These are phyloP conservation scores for Austroboletus novae-zelandiae DNA, from an alignment of 1,284 basidiomycete species.

Conservation along the genomic window DNA sequence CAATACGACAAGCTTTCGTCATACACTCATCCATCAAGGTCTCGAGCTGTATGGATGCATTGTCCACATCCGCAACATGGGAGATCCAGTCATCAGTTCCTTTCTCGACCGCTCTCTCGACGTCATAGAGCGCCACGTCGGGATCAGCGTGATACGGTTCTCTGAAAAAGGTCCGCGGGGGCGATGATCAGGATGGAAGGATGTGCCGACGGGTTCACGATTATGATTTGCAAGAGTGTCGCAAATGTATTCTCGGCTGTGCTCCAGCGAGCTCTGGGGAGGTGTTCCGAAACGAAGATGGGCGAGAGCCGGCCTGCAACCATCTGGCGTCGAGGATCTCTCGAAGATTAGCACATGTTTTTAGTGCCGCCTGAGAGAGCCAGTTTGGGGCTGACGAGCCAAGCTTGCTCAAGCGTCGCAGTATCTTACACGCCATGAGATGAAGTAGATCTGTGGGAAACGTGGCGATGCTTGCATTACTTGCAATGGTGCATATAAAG, in stretches of 20 bases:
- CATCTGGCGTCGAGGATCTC: background rate
- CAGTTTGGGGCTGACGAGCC: no score
- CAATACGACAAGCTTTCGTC: background rate
- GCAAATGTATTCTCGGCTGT: background rate
- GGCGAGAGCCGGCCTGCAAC: no score
- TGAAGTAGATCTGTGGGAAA: conserved; percentile 33
- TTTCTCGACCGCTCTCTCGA: background rate
- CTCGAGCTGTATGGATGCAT: background rate
- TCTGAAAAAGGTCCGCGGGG: conserved; percentile 10
- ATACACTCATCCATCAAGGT: background rate
- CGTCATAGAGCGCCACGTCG: conserved; percentile 18
- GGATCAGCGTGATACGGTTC: no score
- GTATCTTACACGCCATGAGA: no score
- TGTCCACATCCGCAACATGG: background rate
- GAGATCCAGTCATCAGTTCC: background rate
- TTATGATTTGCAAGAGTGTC: background rate
- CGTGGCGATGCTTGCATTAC: no score
- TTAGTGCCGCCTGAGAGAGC: background rate
- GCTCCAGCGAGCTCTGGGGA: no score
- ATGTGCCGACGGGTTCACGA: background rate
- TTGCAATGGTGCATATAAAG: no score
- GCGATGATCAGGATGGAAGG: background rate
- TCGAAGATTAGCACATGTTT: background rate
- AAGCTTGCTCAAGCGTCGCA: no score
- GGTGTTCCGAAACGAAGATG: no score